Base-by-base conservation (phyloP, 768 basidiomycete genomes). In the Lactarius evosmus region DNA sequence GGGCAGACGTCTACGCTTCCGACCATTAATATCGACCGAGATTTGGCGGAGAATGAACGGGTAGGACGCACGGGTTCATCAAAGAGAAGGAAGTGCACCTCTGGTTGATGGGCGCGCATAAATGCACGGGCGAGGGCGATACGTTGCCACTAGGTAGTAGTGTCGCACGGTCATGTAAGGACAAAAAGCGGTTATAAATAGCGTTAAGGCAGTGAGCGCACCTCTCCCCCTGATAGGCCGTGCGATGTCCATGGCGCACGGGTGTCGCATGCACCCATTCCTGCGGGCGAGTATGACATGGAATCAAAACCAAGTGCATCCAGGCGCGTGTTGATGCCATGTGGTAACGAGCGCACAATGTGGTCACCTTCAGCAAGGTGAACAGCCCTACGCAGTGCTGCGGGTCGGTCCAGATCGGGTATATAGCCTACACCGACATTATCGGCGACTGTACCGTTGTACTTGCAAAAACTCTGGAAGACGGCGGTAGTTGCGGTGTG, bases 341-440 rank as follows among this genome's bases (percentile, higher is more conserved):
- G 76, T 32, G 90, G 89, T 52, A 93, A 77, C 58, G 83, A 78
- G 55, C 83, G 78, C 40, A 91, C 82, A 44, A 95, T 76, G 17
- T 75, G 75, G 57, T 84, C 84, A 17, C 89, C 92, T 54, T 88
- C 88, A 27, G 89, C 91, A 36, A 89, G 78, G 52, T 78, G 78
- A 44, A 93, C 75, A n/a, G 93, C 92, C 22, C 77, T 75, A 63
- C 82, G 78, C 60, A 95, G 78, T 12, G 84, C 83, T 3, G 78
- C 75, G 17, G 80, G 79, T 57, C 83, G 81, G 38, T 79, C 76
- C 66, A 93, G 74, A 68, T 85, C 82, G 16, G 82, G 82, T 22
- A 94, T 83, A 69, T 81, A 83, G 22, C 93, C 93, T 3, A 95
- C 76, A n/a, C 93, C 93, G 32, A 93, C 85, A 71, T 95, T 95